Evolutionary conservation across 140 eudicot species (phyloP), one percentile per base, ranked within the genome.

Genomic region (Cichorium intybus): DNA sequence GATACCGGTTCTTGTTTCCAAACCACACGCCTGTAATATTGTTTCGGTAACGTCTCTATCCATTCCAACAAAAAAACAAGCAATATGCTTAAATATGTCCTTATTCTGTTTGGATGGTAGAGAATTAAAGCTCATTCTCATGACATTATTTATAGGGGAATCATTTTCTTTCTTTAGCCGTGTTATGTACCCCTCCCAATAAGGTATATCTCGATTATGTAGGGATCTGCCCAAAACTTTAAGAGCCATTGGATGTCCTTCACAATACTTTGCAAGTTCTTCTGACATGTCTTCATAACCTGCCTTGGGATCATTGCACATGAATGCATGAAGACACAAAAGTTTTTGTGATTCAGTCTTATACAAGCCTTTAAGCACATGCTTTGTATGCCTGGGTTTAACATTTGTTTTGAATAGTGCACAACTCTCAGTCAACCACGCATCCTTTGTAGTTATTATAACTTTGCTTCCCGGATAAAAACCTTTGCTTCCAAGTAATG

Each of bases 181-280:
- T 7, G 17, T 6, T 8, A 33, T 58, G 47, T 4, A 50, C 4
- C 37, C 49, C 24, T 34, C 20, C 64, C 64, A 59, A 12, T 10
- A 9, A 9, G 4, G 4, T 34, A 33, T 8, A 59, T 28, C 48
- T 17, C 8, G 47, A n/a, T 18, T 10, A 9, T 28, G 18, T 2
- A 59, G 15, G 10, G 17, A 7, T 27, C 22, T 17, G 27, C 64
- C 64, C 49, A 59, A 5, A 24, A n/a, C 16, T 29, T n/a, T 29
- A 56, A 56, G 63, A 56, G 63, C 63, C 24, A 15, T 12, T 29
- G 63, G 62, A 29, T 56, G 63, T 16, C 63, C 63, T 16, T 29
- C 46, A 16, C 63, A 56, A 56, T 56, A 29, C 2, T 56, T 31
- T 6, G 17, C 63, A 31, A 59, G 64, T 29, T 59, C 20, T 18